Percentiles rank a stretch among this genome's conserved stretches.
Evolutionary conservation across 495 filamentous ascomycete genomes (phyloP).

Genomic region (Annulohypoxylon bovei): DNA sequence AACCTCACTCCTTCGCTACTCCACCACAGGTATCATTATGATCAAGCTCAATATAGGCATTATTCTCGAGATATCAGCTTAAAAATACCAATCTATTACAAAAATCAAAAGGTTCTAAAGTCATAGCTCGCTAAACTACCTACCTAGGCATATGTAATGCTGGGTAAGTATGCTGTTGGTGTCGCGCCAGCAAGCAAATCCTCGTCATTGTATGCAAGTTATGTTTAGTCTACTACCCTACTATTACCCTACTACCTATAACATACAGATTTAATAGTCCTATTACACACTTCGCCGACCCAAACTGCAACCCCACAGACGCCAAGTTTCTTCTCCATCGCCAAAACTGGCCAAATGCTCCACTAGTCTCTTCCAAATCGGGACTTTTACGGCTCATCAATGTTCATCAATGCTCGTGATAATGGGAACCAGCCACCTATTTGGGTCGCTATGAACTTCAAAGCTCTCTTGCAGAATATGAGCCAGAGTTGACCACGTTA

Average conservation of each 20-base stretch:
- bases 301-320: slow-evolving; percentile 36
- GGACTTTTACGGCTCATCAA: slow-evolving; percentile 27
- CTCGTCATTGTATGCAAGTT: slow-evolving; percentile 33
- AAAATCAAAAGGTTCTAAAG: not conserved
- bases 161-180: slow-evolving; percentile 11
- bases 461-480: slow-evolving; percentile 13
- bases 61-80: not conserved
- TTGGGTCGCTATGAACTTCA: slow-evolving; percentile 18
- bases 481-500: not conserved
- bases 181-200: slow-evolving; percentile 26
- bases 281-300: slow-evolving; percentile 26
- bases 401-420: slow-evolving; percentile 34
- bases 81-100: not conserved
- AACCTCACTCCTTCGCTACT: not conserved
- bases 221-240: not conserved
- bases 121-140: not conserved
- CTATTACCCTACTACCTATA: slow-evolving; percentile 16
- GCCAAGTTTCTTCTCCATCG: slow-evolving; percentile 29
- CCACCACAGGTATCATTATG: not conserved
- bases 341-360: slow-evolving; percentile 35
- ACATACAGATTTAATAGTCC: slow-evolving; percentile 13
- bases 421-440: slow-evolving; percentile 19
- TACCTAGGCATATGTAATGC: not conserved
- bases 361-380: slow-evolving; percentile 39
- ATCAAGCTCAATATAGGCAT: not conserved